Evolutionary conservation across 805 yeast species (phyloP).

Genomic region (Metschnikowia dekortorum): DNA sequence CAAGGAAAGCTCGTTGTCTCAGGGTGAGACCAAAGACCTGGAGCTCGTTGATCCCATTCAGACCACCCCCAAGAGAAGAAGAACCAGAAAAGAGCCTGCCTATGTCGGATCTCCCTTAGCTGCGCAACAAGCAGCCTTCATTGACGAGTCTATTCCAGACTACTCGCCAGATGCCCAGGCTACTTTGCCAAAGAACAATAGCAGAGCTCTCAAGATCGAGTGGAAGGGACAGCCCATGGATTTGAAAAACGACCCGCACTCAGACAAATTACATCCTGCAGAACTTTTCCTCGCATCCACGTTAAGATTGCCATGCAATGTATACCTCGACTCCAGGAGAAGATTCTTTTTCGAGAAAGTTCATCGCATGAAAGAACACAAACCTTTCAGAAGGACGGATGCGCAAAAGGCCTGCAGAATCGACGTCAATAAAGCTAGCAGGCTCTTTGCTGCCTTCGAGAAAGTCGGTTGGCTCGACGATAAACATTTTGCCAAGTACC

Average conservation of each 20-base stretch:
- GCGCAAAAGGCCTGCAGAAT: conserved; percentile 97
- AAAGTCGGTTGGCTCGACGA: conserved; percentile 90
- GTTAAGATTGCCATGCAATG: conserved; percentile 81
- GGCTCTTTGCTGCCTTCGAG: conserved; percentile 86
- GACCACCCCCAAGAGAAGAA: conserved; percentile 36
- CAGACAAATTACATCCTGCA: conserved; percentile 79
- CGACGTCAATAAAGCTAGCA: conserved; percentile 93
- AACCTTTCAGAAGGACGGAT: conserved; percentile 92
- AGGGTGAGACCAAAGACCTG: conserved; percentile 2
- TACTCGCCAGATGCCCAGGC: conserved; percentile 63
- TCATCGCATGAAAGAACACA: conserved; percentile 58
- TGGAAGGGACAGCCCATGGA: conserved; percentile 99
- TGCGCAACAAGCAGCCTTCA: conserved; percentile 44
- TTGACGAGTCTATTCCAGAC: conserved; percentile 73
- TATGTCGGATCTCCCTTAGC: conserved; percentile 35
- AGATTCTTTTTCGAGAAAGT: conserved; percentile 88
- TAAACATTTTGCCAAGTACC: conserved; percentile 44
- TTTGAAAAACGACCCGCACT: conserved; percentile 70
- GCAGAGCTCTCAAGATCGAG: conserved; percentile 77
- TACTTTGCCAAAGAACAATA: conserved; percentile 60
- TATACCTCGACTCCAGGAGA: conserved; percentile 64
- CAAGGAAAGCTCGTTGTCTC: conserved; percentile 26
- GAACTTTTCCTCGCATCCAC: conserved; percentile 82
- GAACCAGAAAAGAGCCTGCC: conserved; percentile 28
- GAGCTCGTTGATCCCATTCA: conserved; percentile 15